Evolutionary conservation across 106 monocot genomes (phyloP), one percentile per base, ranked within the genome.

Genomic region (Dioscorea zingiberensis): DNA sequence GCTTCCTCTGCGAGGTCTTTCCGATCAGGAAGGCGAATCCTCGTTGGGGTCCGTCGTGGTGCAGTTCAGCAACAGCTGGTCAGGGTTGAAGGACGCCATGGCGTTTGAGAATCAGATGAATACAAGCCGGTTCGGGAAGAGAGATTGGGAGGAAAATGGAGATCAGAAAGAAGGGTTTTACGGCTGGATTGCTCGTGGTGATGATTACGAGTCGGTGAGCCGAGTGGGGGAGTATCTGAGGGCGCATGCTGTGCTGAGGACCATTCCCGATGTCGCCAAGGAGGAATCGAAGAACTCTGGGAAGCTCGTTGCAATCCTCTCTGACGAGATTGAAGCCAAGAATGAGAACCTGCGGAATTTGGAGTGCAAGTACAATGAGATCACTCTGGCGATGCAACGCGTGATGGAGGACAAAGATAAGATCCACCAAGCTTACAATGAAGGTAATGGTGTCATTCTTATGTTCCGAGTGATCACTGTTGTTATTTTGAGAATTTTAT

Each of bases 11-110:
- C 62, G 66, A 24, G 8, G 47, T 38, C 9, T 38, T 38, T 38
- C 38, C 14, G 57, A 25, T 19, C 60, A 73, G 12, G 65, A 55
- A 15, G 47, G 16, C 12, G 22, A 26, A 10, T 38, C 47, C 56
- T 60, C 10, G 10, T 16, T 32, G 55, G 9, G 51, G 0, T 21
- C 15, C 13, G 83, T 76, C 0, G 54, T 85, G 14, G 58, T 86
- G 47, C 71, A 72, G 51, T 90, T 90, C 58, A 67, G 63, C 13
- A 65, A 56, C 48, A 80, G 78, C 38, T 90, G 90, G 90, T 59
- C 27, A 18, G 90, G 85, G 45, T 83, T 90, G 21, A 77, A 71
- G 66, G 76, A 85, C 57, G 83, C 75, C 11, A 71, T 83, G 78
- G 62, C 44, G 0, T 78, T 83, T 54, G 78, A 83, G 62, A 75